These are phyloP conservation scores for Amanita muscaria DNA, from an alignment of 768 basidiomycete species.

Conservation along the genomic window DNA sequence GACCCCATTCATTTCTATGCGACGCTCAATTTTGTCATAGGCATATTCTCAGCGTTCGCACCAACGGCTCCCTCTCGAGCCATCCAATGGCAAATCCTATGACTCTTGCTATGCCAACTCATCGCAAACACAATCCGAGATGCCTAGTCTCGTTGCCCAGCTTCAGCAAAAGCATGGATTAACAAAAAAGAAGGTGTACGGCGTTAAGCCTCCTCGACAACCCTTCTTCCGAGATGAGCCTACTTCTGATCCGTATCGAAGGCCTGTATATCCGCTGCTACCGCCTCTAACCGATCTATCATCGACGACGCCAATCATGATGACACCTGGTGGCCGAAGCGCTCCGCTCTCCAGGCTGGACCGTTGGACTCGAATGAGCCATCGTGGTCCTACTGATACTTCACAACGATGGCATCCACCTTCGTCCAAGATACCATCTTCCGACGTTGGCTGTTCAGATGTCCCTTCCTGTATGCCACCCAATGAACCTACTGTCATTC, in stretches of 20 bases:
- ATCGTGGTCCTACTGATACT: slow-evolving; percentile 27
- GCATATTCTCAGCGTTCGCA: too few relatives aligned
- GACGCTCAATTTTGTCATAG: slow-evolving; percentile 11
- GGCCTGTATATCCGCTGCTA: slow-evolving; percentile 19
- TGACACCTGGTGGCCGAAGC: slow-evolving; percentile 22
- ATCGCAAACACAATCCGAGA: slow-evolving; percentile 18
- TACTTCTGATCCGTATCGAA: slow-evolving; percentile 17
- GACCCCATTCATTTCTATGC: slow-evolving; percentile 3
- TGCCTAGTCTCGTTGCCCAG: slow-evolving; percentile 49
- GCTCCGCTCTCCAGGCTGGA: slow-evolving; percentile 27
- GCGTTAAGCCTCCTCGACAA: slow-evolving; percentile 36
- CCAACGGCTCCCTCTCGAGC: slow-evolving; percentile 29
- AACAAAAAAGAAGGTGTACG: slow-evolving; percentile 62
- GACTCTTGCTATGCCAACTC: slow-evolving; percentile 5
- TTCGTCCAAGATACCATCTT: slow-evolving; percentile 28
- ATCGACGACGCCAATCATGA: background rate
- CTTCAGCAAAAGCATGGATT: slow-evolving; percentile 62
- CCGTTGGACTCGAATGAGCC: slow-evolving; percentile 24
- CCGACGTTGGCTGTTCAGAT: slow-evolving; percentile 22
- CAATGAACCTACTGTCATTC: too few relatives aligned
- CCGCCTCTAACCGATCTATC: slow-evolving; percentile 15
- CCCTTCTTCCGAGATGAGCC: slow-evolving; percentile 48
- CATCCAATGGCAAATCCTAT: slow-evolving; percentile 8
- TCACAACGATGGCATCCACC: slow-evolving; percentile 23
- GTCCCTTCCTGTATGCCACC: slow-evolving; percentile 10